Conservation (phyloP, 2,329 filamentous ascomycete species). For the Zymoseptoria tritici region DNA sequence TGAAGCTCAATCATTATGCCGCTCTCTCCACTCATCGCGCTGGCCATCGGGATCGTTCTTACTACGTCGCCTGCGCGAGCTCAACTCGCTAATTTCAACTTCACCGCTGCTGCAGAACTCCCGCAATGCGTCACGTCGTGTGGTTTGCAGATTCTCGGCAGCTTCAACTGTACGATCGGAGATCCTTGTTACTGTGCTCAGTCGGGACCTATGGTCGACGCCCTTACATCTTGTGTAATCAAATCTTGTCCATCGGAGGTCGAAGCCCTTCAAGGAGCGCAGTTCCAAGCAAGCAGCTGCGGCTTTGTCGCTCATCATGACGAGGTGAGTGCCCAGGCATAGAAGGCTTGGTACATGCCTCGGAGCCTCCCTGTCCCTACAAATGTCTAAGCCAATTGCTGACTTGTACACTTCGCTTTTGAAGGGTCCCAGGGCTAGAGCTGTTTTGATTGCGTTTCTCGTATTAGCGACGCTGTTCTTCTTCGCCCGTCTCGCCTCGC, state of each 20-base stretch:
- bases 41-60: neutral
- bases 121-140: neutral
- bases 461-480: neutral
- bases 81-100: slow-evolving; percentile 1
- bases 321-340: no score
- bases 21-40: neutral
- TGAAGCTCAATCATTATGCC: no score
- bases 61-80: neutral
- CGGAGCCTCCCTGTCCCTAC: no score
- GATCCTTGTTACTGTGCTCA: neutral
- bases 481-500: neutral
- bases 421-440: no score
- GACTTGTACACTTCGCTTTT: no score
- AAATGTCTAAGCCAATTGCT: no score
- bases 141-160: neutral
- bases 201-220: neutral
- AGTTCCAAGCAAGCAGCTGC: neutral
- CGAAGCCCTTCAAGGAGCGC: neutral
- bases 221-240: neutral
- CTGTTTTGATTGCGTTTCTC: no score
- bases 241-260: neutral
- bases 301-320: neutral
- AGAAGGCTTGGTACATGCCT: no score
- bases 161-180: neutral
- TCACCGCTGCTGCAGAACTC: neutral